Conservation (phyloP, 2,329 filamentous ascomycete species). For the Ascomycota sp. region DNA sequence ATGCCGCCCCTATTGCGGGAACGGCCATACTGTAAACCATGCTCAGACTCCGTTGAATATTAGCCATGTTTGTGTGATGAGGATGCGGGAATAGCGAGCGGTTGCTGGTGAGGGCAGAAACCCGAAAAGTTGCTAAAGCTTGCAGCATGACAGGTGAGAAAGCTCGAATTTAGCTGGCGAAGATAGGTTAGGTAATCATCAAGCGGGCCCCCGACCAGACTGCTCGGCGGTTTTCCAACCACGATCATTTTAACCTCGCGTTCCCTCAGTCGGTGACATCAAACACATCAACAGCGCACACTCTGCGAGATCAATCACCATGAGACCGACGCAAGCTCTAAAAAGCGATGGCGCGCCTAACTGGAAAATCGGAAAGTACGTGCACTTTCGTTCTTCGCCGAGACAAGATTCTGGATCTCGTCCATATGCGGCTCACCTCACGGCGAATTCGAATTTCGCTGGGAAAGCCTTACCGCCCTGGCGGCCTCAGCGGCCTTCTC, state of each 20-base stretch:
- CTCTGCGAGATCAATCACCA: conserved; percentile 10
- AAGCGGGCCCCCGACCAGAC: neutral
- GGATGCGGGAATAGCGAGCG: neutral
- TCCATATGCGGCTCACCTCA: neutral
- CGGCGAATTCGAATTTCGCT: neutral
- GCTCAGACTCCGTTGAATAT: conserved; percentile 34
- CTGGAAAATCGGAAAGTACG: conserved; percentile 14
- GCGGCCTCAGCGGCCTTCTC: too few relatives aligned
- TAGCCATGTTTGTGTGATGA: conserved; percentile 17
- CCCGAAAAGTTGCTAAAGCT: neutral
- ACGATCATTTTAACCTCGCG: conserved; percentile 2
- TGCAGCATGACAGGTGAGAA: too few relatives aligned
- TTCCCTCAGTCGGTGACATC: conserved; percentile 6
- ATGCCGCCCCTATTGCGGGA: conserved; percentile 45
- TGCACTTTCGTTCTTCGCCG: conserved; percentile 3
- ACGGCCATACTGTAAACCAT: conserved; percentile 46
- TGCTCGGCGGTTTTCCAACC: conserved; percentile 8
- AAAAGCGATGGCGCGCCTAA: conserved; percentile 13
- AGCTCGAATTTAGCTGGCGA: too few relatives aligned
- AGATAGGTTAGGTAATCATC: conserved; percentile 9
- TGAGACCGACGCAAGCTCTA: conserved; percentile 20
- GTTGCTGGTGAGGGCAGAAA: neutral
- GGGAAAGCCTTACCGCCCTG: neutral
- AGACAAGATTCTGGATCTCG: conserved; percentile 1
- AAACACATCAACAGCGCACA: conserved; percentile 7